A percentile compares a stretch with the other conserved stretches of the same genome.
These are phyloP conservation scores for Moesziomyces sp. DNA, from an alignment of 1,284 basidiomycete genomes.

Conservation along the genomic window DNA sequence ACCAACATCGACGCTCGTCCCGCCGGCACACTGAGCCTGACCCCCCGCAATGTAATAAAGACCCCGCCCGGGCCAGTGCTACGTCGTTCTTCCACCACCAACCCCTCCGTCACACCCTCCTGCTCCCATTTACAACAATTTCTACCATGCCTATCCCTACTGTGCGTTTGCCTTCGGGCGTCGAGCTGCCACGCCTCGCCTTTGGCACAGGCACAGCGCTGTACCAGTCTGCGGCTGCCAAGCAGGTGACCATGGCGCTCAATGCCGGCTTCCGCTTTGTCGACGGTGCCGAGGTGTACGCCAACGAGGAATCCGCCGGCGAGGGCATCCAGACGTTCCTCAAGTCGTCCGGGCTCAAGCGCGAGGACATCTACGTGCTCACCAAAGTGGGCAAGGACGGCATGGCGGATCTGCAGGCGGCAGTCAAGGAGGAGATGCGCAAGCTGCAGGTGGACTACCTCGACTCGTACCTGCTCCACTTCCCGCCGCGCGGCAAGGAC, in stretches of 20 bases:
- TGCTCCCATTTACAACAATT: neutral
- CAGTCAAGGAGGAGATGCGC: constrained; percentile 35
- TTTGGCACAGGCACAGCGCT: constrained; percentile 52
- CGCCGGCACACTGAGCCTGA: neutral
- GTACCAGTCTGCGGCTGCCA: constrained; percentile 24
- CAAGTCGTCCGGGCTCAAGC: constrained; percentile 21
- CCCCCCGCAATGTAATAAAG: neutral
- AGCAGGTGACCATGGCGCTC: constrained; percentile 45
- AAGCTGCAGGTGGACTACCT: constrained; percentile 43
- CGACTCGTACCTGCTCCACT: constrained; percentile 50
- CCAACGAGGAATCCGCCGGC: constrained; percentile 42
- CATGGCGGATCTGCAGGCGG: constrained; percentile 31
- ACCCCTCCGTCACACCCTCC: neutral
- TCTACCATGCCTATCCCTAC: constrained; percentile 30
- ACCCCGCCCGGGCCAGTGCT: too few species aligned
- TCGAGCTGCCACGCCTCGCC: constrained; percentile 47
- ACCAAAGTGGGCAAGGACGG: constrained; percentile 40
- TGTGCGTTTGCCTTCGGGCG: constrained; percentile 33
- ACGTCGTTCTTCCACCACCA: neutral
- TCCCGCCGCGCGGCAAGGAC: constrained; percentile 51
- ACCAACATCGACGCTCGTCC: neutral
- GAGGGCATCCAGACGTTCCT: constrained; percentile 37
- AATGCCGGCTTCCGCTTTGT: constrained; percentile 44
- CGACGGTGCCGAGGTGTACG: constrained; percentile 50
- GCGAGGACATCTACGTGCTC: constrained; percentile 40